Evolutionary conservation across 345 rosid species (phyloP), one percentile per base, ranked within the genome.

Genomic region (Linum usitatissimum): DNA sequence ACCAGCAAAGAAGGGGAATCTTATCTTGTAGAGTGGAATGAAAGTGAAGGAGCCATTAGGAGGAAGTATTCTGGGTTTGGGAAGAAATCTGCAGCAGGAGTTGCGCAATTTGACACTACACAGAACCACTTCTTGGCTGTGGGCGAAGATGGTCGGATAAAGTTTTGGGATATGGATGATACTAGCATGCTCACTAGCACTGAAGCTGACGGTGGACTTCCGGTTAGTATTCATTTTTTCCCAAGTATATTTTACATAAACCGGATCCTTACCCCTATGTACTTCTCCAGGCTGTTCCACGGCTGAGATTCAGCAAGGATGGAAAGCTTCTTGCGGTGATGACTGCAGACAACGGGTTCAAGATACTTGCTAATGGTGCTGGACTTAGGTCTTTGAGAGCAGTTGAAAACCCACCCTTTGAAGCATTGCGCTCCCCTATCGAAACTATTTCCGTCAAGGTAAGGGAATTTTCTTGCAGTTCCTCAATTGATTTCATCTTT

Each of bases 111-210:
- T 57, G 98, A 91, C 71, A 83, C 95, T 4, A 79, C 96, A 13
- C 90, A 79, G 71, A 91, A 85, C 70, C 98, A 77, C 71, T 86
- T 91, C 73, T 78, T 91, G 75, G 95, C 88, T 66, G 98, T 84
- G 23, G 98, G 96, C 62, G 95, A 91, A 74, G 95, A 91, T 56
- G 66, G 74, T 72, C 95, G 82, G 68, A 83, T 91, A 66, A 91
- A 88, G 71, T 91, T 88, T 66, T 91, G 98, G 98, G 90, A 91
- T 73, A 86, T 91, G 95, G 95, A 91, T 73, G 75, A 68, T 72
- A 15, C 30, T 68, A 80, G 61, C 79, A 73, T 81, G 61, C 76
- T 88, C 38, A 72, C 83, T 53, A 76, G 75, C 74, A 81, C 81
- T 9, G 88, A 87, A 34, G 97, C 92, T 18, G 95, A 81, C 53